phyloP scores from a whole-genome alignment of 306 rosid genomes.

The Ormosia emarginata region DNA sequence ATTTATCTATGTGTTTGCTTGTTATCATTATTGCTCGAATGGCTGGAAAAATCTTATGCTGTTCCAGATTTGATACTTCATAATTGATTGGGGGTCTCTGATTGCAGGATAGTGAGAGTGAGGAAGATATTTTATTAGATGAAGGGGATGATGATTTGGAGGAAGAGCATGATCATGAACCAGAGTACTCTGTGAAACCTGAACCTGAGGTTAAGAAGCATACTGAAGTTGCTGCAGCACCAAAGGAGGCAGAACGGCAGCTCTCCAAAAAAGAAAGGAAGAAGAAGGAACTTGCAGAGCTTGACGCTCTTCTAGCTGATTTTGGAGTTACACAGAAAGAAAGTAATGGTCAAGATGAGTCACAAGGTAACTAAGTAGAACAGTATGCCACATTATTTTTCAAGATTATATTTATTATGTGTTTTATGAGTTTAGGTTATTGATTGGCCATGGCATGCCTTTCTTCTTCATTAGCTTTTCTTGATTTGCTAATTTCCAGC shows the following conservation, averaged over 20 bases:
- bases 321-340: slow-evolving; percentile 69
- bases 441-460: neutral
- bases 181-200: slow-evolving; percentile 44
- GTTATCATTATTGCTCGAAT: neutral
- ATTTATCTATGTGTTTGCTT: neutral
- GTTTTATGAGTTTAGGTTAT: neutral
- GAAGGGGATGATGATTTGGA: slow-evolving; percentile 88
- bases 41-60: neutral
- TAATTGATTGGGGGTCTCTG: neutral
- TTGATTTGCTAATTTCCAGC: neutral
- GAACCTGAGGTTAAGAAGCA: slow-evolving; percentile 56
- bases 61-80: neutral
- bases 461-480: neutral
- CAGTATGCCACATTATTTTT: neutral
- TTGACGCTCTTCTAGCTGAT: slow-evolving; percentile 93
- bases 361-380: slow-evolving; percentile 49
- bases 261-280: slow-evolving; percentile 89
- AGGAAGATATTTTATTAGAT: slow-evolving; percentile 80
- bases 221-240: slow-evolving; percentile 46
- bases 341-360: slow-evolving; percentile 59
- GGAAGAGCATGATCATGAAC: slow-evolving; percentile 77
- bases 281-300: slow-evolving; percentile 95
- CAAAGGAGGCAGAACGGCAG: slow-evolving; percentile 82
- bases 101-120: slow-evolving; percentile 79
- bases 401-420: neutral